These are phyloP conservation scores for Plasmodium vivax DNA, from an alignment of 169 alveolate genomes.

Conservation along the genomic window DNA sequence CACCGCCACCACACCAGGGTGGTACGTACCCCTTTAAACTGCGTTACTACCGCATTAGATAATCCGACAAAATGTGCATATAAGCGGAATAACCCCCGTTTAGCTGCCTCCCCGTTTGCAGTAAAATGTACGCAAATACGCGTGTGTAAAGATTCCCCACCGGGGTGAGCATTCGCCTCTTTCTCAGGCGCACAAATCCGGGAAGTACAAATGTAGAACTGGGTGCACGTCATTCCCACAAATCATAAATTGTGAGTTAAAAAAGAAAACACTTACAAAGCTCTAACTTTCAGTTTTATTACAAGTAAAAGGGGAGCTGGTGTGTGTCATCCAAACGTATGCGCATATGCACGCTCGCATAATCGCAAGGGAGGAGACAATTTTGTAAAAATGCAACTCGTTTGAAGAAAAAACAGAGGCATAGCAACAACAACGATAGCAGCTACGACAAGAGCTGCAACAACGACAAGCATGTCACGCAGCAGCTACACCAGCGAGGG, in stretches of 20 bases:
- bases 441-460: background rate
- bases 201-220: background rate
- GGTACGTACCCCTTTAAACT: background rate
- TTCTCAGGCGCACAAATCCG: background rate
- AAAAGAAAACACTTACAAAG: background rate
- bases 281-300: background rate
- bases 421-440: background rate
- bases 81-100: background rate
- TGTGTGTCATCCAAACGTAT: background rate
- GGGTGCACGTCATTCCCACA: background rate
- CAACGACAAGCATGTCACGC: background rate
- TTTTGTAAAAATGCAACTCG: background rate
- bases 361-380: background rate
- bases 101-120: background rate
- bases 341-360: background rate
- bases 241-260: background rate
- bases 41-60: background rate
- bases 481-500: background rate
- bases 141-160: background rate
- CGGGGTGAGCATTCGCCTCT: background rate
- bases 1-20: background rate
- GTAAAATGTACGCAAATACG: background rate
- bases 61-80: background rate
- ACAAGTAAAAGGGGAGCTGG: background rate
- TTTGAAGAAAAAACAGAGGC: background rate